These are phyloP conservation scores for Cladosporium sp. DNA, from an alignment of 2,329 filamentous ascomycete genomes.

Conservation along the genomic window DNA sequence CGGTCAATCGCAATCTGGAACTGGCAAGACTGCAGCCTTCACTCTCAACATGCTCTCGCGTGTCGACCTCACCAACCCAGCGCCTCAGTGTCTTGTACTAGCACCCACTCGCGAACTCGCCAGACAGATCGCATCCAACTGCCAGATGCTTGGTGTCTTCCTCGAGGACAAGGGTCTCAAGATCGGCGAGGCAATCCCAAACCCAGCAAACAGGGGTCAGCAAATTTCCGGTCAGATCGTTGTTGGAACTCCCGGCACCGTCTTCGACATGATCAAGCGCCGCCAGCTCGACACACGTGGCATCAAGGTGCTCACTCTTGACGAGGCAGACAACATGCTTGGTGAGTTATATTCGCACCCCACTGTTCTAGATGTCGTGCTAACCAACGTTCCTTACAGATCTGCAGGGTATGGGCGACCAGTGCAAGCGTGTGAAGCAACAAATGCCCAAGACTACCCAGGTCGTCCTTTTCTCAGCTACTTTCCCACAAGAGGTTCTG, in stretches of 20 bases:
- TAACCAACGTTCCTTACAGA: slow-evolving; percentile 44
- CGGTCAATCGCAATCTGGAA: slow-evolving; percentile 97
- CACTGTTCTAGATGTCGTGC: too few relatives aligned
- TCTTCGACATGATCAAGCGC: slow-evolving; percentile 78
- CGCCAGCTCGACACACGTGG: slow-evolving; percentile 67
- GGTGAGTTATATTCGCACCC: neutral
- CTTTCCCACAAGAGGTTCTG: slow-evolving; percentile 81
- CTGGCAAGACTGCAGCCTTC: slow-evolving; percentile 96
- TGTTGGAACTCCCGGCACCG: slow-evolving; percentile 90
- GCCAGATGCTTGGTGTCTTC: slow-evolving; percentile 79
- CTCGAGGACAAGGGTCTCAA: slow-evolving; percentile 61
- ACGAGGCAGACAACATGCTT: slow-evolving; percentile 98
- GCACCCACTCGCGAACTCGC: slow-evolving; percentile 93
- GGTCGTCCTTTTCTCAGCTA: slow-evolving; percentile 92
- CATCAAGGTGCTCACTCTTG: slow-evolving; percentile 80
- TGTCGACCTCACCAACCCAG: slow-evolving; percentile 66
- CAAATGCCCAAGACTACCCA: slow-evolving; percentile 73
- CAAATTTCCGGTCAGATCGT: slow-evolving; percentile 73
- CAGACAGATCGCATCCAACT: slow-evolving; percentile 85
- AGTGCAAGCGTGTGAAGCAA: slow-evolving; percentile 82
- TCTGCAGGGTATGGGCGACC: slow-evolving; percentile 88
- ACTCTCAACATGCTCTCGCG: slow-evolving; percentile 87
- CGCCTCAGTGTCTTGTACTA: slow-evolving; percentile 81
- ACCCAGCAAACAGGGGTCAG: slow-evolving; percentile 64
- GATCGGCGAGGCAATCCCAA: slow-evolving; percentile 78